These are phyloP conservation scores for Discostella stelligeroides DNA, from an alignment of 108 stramenopile species.

Conservation along the genomic window DNA sequence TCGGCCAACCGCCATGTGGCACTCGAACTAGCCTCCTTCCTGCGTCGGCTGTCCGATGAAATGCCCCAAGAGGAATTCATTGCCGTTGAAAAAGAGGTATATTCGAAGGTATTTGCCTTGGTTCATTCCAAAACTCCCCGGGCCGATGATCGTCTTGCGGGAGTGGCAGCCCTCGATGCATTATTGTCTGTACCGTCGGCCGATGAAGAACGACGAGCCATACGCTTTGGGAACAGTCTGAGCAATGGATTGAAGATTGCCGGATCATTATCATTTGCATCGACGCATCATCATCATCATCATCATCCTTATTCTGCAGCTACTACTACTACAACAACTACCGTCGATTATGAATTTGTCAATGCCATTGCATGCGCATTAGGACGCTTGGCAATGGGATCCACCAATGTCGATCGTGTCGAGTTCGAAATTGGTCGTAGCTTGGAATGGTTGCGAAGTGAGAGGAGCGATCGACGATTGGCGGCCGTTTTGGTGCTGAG, in stretches of 20 bases:
- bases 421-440: slow-evolving; percentile 91
- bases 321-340: no score
- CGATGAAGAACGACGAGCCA: slow-evolving; percentile 89
- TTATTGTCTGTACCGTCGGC: slow-evolving; percentile 80
- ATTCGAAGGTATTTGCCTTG: slow-evolving; percentile 72
- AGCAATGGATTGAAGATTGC: slow-evolving; percentile 63
- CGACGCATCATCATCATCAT: no score
- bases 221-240: slow-evolving; percentile 91
- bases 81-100: slow-evolving; percentile 79
- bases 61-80: slow-evolving; percentile 84
- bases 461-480: slow-evolving; percentile 78
- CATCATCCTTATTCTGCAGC: no score
- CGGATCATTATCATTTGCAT: no score
- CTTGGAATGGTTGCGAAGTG: slow-evolving; percentile 91
- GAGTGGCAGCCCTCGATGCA: slow-evolving; percentile 81
- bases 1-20: slow-evolving; percentile 71
- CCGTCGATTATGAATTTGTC: slow-evolving; percentile 82
- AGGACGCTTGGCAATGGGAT: slow-evolving; percentile 87
- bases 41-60: slow-evolving; percentile 78
- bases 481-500: slow-evolving; percentile 88
- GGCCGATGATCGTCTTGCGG: slow-evolving; percentile 71
- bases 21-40: slow-evolving; percentile 71
- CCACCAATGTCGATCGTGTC: slow-evolving; percentile 88
- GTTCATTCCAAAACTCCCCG: slow-evolving; percentile 63
- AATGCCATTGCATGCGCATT: slow-evolving; percentile 83